Evolutionary conservation across 2,329 filamentous ascomycete species (phyloP).

Genomic region (Alternaria consortialis): DNA sequence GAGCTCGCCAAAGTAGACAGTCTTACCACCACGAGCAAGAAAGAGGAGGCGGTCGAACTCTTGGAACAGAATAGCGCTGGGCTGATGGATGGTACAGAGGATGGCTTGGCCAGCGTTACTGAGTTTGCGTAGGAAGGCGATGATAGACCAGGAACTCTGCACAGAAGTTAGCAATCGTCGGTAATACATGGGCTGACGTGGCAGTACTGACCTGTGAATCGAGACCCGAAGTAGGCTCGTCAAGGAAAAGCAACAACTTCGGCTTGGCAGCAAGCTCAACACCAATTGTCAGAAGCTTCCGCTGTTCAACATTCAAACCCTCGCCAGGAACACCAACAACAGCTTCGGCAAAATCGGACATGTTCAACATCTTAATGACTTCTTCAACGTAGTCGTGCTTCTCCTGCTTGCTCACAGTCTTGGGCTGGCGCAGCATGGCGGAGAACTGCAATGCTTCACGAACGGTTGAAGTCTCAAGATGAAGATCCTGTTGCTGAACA

Average conservation of each 20-base stretch:
- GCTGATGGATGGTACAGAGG: conserved; percentile 60
- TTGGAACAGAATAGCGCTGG: conserved; percentile 56
- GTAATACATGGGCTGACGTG: neutral
- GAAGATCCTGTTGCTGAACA: conserved; percentile 53
- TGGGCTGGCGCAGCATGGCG: conserved; percentile 59
- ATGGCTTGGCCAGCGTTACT: conserved; percentile 59
- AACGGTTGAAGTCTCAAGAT: conserved; percentile 51
- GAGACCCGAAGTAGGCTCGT: conserved; percentile 68
- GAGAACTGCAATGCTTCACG: conserved; percentile 49
- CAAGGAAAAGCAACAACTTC: conserved; percentile 68
- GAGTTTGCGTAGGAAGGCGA: conserved; percentile 69
- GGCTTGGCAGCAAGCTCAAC: conserved; percentile 77
- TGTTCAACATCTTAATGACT: conserved; percentile 71
- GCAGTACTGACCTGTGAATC: conserved; percentile 58
- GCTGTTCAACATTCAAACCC: conserved; percentile 73
- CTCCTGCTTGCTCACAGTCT: conserved; percentile 62
- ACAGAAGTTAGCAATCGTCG: conserved; percentile 13
- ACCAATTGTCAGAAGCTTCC: conserved; percentile 75
- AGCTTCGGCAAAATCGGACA: conserved; percentile 72
- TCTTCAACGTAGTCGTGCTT: conserved; percentile 71
- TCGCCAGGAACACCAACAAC: conserved; percentile 70
- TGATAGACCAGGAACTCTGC: conserved; percentile 68
- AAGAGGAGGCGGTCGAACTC: conserved; percentile 57
- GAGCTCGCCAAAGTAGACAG: conserved; percentile 60
- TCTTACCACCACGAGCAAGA: conserved; percentile 55